Conservation (phyloP, 305 asterid species). For the Fraxinus sp. region DNA sequence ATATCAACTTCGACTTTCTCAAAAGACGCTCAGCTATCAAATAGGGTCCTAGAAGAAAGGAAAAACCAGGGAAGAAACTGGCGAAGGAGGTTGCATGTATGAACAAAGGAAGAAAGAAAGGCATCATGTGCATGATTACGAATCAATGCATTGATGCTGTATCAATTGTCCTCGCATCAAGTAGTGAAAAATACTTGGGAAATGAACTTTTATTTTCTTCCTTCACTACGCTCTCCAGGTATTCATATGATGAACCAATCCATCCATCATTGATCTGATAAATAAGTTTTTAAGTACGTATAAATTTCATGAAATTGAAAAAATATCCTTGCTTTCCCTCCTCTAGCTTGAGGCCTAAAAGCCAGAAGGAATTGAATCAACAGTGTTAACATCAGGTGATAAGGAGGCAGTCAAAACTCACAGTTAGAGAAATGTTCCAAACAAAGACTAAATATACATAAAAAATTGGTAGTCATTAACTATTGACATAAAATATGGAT, state of each 20-base stretch:
- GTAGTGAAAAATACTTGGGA: not conserved
- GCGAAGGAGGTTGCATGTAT: not conserved
- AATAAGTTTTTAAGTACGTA: constrained; percentile 13
- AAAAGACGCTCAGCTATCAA: not conserved
- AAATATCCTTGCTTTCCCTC: constrained; percentile 17
- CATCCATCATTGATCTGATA: constrained; percentile 16
- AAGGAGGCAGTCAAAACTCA: constrained; percentile 1
- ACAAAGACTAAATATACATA: constrained; percentile 6
- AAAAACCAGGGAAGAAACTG: constrained; percentile 12
- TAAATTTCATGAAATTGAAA: constrained; percentile 5
- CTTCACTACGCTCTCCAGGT: not conserved
- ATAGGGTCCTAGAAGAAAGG: not conserved
- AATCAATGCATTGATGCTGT: constrained; percentile 8
- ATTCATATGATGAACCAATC: constrained; percentile 1
- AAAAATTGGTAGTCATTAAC: constrained; percentile 4
- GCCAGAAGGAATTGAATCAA: constrained; percentile 12
- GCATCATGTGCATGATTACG: constrained; percentile 1
- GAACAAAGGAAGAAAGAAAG: constrained; percentile 18
- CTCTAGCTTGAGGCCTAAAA: constrained; percentile 16
- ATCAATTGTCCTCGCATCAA: constrained; percentile 6
- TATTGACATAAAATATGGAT: constrained; percentile 21
- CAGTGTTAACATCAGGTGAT: not conserved
- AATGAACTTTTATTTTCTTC: not conserved
- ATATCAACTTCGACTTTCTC: not conserved
- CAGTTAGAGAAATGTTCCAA: not conserved